Evolutionary conservation across 2,329 filamentous ascomycete genomes (phyloP), one percentile per base, ranked within the genome.

Genomic region (Lecanosticta acicola): DNA sequence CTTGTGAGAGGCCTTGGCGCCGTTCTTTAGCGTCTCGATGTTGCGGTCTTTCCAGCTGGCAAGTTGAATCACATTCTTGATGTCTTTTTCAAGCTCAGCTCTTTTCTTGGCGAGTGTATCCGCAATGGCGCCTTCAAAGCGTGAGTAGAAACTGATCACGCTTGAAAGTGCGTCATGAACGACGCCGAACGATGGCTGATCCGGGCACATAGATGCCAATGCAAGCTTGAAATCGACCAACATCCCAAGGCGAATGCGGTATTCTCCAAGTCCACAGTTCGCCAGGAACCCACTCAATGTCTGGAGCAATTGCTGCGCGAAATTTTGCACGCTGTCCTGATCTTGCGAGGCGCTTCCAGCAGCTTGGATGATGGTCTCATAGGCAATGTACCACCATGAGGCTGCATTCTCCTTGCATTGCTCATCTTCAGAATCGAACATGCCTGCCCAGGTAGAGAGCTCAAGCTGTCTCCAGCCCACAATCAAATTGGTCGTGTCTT

Each of bases 11-110:
- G 84, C 84, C 58, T 85, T 84, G 1, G 93, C 89, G 66, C 91
- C 97, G 61, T 96, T 89, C 55, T 84, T 80, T 13, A 98, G 72
- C 1, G 88, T 87, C 39, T 84, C 84, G 51, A 98, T 94, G 60
- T 97, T 98, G 17, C 87, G 95, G 58, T 98, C 93, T 65, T 94
- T 96, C 94, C 94, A 98, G 66, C 89, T 96, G 5, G 90, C 89
- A 58, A 98, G 73, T 42, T 94, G 80, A 13, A 98, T 78, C n/a
- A 96, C 83, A 57, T 97, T 87, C 63, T 85, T 91, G 77, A 97
- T 87, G 46, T 88, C 82, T 67, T 89, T 95, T 65, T 97, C 91
- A n/a, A 97, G 75, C 0, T 77, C 74, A 4, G 75, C 71, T 45
- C 88, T 80, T n/a, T 83, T 85, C 36, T 79, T 79, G 16, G 71